Percentiles rank a stretch among this genome's conserved stretches.
phyloP scores from a whole-genome alignment of 2,329 filamentous ascomycete genomes.

The Rhynchosporium graminicola region DNA sequence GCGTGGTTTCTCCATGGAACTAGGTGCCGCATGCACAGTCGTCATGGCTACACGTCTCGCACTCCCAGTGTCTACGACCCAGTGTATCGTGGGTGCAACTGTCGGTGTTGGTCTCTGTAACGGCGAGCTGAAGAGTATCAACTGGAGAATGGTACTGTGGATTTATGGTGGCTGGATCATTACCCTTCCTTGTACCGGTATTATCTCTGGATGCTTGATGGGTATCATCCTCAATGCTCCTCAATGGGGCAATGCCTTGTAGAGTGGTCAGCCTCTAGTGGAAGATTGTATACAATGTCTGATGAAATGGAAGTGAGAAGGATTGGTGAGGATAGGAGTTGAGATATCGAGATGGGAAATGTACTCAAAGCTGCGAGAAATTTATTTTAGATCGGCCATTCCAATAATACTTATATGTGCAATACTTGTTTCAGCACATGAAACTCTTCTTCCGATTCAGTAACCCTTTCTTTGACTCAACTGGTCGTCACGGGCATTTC shows the following conservation, averaged over 20 bases:
- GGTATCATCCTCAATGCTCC: conserved; percentile 64
- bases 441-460: background rate
- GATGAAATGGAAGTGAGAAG: background rate
- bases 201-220: conserved; percentile 61
- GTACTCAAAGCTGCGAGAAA: too few species aligned
- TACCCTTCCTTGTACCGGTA: conserved; percentile 57
- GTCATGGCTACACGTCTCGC: conserved; percentile 63
- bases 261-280: background rate
- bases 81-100: conserved; percentile 64
- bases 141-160: conserved; percentile 63
- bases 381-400: too few species aligned
- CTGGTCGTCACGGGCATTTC: too few species aligned
- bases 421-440: background rate
- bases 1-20: conserved; percentile 61
- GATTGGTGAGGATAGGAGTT: background rate
- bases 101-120: conserved; percentile 64
- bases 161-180: conserved; percentile 62
- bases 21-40: conserved; percentile 62
- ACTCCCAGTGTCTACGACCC: conserved; percentile 64
- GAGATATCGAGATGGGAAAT: too few species aligned
- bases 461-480: background rate
- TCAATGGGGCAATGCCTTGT: conserved; percentile 19
- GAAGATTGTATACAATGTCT: background rate
- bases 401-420: too few species aligned
- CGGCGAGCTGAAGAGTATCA: conserved; percentile 58